Evolutionary conservation across 2,329 filamentous ascomycete genomes (phyloP), one percentile per base, ranked within the genome.

Genomic region (Ascochyta pisi): DNA sequence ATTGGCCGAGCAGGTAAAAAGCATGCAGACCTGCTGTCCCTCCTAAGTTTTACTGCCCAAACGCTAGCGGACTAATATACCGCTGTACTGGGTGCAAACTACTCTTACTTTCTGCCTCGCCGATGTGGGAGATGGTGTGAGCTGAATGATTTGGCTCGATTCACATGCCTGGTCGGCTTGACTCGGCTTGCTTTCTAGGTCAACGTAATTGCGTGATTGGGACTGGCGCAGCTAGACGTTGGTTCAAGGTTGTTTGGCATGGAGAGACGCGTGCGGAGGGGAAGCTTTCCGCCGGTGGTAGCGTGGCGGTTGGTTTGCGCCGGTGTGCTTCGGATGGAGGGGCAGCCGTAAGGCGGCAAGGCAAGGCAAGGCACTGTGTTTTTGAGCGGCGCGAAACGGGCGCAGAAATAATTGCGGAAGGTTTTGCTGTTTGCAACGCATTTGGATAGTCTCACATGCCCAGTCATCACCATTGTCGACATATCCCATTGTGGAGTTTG

Each of bases 1-100:
- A 66, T 65, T 67, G 62, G 65, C 39, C 45, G 43, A 34, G 22
- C 40, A 24, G n/a, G 37, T 45, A 54, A 64, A 64, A 66, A 50
- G 53, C 37, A 50, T 41, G 22, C 16, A 50, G 33, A 29, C 50
- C 23, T 46, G 38, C 35, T 16, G 46, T 22, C 46, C 22, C 34
- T 50, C 23, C 9, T 50, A 50, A 35, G 47, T 46, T 56, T 56
- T 42, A 42, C 47, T 38, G 42, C 42, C 19, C 37, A 50, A 50
- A 38, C 46, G 53, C 47, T 56, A 56, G 19, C 12, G 43, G 24
- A 42, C 31, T 38, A 56, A 56, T 51, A 51, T 56, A 51, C 53
- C 53, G 38, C 38, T 51, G 53, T 22, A 37, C 53, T 56, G 53
- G 53, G 24, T 46, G 43, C 38, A 47, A 26, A 16, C 46, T 46